phyloP scores from a whole-genome alignment of 2,329 filamentous ascomycete genomes.

The Fusarium cicatricum region DNA sequence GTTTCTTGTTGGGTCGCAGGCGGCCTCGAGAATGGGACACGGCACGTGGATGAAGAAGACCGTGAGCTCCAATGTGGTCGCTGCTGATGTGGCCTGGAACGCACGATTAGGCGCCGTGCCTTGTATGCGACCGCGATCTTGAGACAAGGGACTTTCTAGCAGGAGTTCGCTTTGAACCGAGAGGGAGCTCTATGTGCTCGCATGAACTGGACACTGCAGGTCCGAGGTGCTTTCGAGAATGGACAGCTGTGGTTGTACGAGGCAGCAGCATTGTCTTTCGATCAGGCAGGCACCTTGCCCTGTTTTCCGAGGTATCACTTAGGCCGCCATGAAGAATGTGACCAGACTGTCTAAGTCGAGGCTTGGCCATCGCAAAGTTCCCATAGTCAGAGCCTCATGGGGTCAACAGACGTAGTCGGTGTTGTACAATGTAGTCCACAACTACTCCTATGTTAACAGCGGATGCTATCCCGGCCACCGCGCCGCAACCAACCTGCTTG shows the following conservation, averaged over 20 bases:
- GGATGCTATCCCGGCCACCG: background rate
- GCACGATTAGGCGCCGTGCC: conserved; percentile 14
- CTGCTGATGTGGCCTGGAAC: conserved; percentile 1
- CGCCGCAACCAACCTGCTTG: conserved; percentile 3
- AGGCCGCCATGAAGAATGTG: background rate
- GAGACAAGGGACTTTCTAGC: background rate
- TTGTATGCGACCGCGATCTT: conserved; percentile 3
- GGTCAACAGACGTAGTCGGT: background rate
- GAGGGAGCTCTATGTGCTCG: background rate
- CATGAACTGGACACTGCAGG: conserved; percentile 3
- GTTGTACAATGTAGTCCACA: no score
- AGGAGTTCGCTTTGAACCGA: background rate
- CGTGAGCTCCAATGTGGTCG: background rate
- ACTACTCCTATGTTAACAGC: no score
- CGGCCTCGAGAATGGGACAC: conserved; percentile 1
- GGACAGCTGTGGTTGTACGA: background rate
- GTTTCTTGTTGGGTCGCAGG: conserved; percentile 6
- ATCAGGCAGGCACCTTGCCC: background rate
- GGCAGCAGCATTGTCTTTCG: background rate
- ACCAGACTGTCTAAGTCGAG: background rate
- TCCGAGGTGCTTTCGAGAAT: background rate
- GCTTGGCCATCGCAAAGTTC: background rate
- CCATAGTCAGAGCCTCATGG: background rate
- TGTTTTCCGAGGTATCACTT: background rate
- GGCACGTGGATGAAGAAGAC: conserved; percentile 8